Percentiles rank a stretch among this genome's conserved stretches.
phyloP scores from a whole-genome alignment of 768 basidiomycete species.

The Coprinopsis cinerea region DNA sequence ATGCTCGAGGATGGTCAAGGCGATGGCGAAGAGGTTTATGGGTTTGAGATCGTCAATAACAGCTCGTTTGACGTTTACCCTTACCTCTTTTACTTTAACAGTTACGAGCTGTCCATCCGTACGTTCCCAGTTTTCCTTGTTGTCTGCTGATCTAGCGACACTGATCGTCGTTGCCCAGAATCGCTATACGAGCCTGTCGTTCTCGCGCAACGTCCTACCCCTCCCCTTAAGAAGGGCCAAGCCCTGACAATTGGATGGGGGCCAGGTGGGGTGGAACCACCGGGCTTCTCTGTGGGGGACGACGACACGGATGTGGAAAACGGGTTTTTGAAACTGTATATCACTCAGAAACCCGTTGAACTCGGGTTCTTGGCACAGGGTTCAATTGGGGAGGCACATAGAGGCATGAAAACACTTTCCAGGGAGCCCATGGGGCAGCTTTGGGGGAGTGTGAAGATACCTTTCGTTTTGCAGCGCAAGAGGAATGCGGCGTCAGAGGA shows the following conservation, averaged over 20 bases:
- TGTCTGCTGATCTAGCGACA: background rate
- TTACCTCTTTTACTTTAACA: slow-evolving; percentile 16
- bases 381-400: background rate
- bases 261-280: background rate
- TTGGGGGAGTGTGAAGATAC: background rate
- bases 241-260: slow-evolving; percentile 9
- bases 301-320: slow-evolving; percentile 6
- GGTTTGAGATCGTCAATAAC: slow-evolving; percentile 13
- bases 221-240: slow-evolving; percentile 2
- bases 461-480: background rate
- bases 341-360: slow-evolving; percentile 8
- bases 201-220: slow-evolving; percentile 1
- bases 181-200: slow-evolving; percentile 9
- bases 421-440: background rate
- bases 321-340: slow-evolving; percentile 14
- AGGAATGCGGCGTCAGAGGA: background rate
- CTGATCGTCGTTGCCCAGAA: background rate
- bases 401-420: background rate
- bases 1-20: background rate
- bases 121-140: slow-evolving; percentile 6
- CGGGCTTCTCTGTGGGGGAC: background rate
- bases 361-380: slow-evolving; percentile 8
- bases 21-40: background rate
- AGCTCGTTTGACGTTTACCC: slow-evolving; percentile 12
- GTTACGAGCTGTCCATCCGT: slow-evolving; percentile 13